These are phyloP conservation scores for Rhizopogon roseolus DNA, from an alignment of 768 basidiomycete genomes.

Conservation along the genomic window DNA sequence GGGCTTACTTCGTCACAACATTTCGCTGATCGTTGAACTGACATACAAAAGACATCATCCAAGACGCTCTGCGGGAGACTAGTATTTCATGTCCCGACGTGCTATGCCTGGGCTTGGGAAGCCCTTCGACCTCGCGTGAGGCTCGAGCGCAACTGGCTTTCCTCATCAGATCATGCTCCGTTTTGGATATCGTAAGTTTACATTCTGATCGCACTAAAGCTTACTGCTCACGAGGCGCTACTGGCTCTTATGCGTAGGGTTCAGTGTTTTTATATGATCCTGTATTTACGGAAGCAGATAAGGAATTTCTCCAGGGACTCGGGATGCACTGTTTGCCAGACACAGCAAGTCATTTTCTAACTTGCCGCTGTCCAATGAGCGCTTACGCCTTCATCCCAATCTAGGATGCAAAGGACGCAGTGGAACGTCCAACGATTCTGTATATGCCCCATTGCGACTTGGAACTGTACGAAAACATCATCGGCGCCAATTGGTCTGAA, in stretches of 20 bases:
- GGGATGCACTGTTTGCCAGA: slow-evolving; percentile 33
- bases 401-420: slow-evolving; percentile 29
- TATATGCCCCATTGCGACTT: slow-evolving; percentile 82
- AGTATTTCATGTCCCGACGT: slow-evolving; percentile 26
- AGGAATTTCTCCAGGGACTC: slow-evolving; percentile 37
- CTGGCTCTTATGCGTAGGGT: slow-evolving; percentile 38
- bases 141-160: slow-evolving; percentile 68
- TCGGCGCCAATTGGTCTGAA: slow-evolving; percentile 56
- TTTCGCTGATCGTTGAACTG: not conserved
- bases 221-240: slow-evolving; percentile 7
- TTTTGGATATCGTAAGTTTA: slow-evolving; percentile 56
- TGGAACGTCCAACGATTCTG: slow-evolving; percentile 49
- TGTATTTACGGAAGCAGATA: slow-evolving; percentile 63
- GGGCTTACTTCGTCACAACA: not conserved
- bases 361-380: slow-evolving; percentile 4
- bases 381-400: slow-evolving; percentile 1
- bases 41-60: slow-evolving; percentile 10
- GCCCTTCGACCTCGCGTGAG: slow-evolving; percentile 56
- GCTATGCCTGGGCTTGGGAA: slow-evolving; percentile 72
- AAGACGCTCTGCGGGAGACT: slow-evolving; percentile 25
- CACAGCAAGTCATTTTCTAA: slow-evolving; percentile 40
- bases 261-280: slow-evolving; percentile 65
- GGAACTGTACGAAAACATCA: slow-evolving; percentile 60
- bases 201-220: slow-evolving; percentile 5
- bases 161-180: slow-evolving; percentile 49